phyloP scores from a whole-genome alignment of 2,329 filamentous ascomycete genomes.

The Rhynchosporium graminicola region DNA sequence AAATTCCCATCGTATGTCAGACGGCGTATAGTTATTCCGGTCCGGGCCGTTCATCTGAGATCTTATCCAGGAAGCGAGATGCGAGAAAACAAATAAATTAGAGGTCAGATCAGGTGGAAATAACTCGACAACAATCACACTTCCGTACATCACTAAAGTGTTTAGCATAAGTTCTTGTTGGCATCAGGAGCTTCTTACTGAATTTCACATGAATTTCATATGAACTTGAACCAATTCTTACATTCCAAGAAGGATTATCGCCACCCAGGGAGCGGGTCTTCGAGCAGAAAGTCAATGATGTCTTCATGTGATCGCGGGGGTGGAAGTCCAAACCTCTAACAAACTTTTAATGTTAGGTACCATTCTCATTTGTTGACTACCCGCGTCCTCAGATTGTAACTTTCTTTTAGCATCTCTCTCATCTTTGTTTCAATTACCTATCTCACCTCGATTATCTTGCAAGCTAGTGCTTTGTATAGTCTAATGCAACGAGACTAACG shows the following conservation, averaged over 20 bases:
- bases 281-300: slow-evolving; percentile 15
- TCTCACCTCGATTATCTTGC: not conserved
- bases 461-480: too few species aligned
- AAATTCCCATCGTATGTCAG: not conserved
- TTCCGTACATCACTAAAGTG: too few species aligned
- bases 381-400: not conserved
- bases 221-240: not conserved
- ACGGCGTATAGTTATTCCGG: not conserved
- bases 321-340: not conserved
- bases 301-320: slow-evolving; percentile 19
- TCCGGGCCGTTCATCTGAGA: slow-evolving; percentile 2
- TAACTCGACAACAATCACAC: too few species aligned
- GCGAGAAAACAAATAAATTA: too few species aligned
- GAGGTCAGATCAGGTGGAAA: too few species aligned
- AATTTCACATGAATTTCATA: too few species aligned
- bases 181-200: too few species aligned
- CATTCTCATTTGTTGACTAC: not conserved
- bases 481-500: too few species aligned
- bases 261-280: not conserved
- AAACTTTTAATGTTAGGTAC: not conserved
- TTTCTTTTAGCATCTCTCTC: not conserved
- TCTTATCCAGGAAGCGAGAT: slow-evolving; percentile 8
- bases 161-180: too few species aligned
- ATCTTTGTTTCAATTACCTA: not conserved
- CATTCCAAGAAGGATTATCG: not conserved